Evolutionary conservation across 2,329 filamentous ascomycete genomes (phyloP).

Genomic region (Chaetomiaceae sp.): DNA sequence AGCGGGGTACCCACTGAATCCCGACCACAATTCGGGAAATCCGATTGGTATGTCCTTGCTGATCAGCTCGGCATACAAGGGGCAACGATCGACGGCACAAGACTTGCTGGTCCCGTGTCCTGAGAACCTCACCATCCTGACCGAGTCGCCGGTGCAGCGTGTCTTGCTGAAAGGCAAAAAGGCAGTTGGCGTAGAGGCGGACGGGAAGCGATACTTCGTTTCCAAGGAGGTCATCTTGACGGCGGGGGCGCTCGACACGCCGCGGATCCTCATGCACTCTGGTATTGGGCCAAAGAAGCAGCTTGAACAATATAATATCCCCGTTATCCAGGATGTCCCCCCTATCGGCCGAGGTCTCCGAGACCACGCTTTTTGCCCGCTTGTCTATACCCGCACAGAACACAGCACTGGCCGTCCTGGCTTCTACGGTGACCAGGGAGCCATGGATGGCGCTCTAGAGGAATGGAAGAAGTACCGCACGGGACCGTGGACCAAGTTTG

Average conservation of each 20-base stretch:
- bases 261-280: constrained; percentile 43
- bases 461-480: constrained; percentile 45
- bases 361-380: constrained; percentile 38
- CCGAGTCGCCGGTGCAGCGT: constrained; percentile 43
- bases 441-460: constrained; percentile 42
- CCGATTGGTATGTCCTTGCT: constrained; percentile 51
- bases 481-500: constrained; percentile 38
- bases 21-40: constrained; percentile 55
- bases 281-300: constrained; percentile 39
- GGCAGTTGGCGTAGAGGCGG: constrained; percentile 17
- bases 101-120: constrained; percentile 44
- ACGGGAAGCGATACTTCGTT: constrained; percentile 27
- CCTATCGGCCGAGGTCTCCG: constrained; percentile 39
- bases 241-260: constrained; percentile 40
- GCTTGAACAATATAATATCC: constrained; percentile 34
- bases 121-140: constrained; percentile 50
- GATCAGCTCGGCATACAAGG: constrained; percentile 47
- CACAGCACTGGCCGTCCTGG: constrained; percentile 39
- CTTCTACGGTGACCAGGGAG: constrained; percentile 42
- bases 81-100: constrained; percentile 46
- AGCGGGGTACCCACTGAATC: constrained; percentile 46
- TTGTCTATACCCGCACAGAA: constrained; percentile 38
- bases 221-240: constrained; percentile 42
- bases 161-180: constrained; percentile 32
- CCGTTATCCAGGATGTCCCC: constrained; percentile 34